These are phyloP conservation scores for Colletotrichum lupini DNA, from an alignment of 2,329 filamentous ascomycete genomes.

Conservation along the genomic window DNA sequence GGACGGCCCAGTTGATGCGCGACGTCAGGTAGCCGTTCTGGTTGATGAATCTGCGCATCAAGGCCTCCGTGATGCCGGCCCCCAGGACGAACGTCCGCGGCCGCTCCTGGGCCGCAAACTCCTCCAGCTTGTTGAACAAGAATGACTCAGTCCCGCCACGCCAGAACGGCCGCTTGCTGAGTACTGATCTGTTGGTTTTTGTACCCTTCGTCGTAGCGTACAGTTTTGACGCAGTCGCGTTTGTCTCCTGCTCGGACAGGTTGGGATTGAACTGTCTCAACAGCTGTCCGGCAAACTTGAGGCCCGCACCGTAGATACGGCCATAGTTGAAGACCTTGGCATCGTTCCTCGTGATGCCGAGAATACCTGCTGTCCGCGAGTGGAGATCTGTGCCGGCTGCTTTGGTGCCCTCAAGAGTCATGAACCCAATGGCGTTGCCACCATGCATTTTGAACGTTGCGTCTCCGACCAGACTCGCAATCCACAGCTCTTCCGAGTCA, in stretches of 20 bases:
- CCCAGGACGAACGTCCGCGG: constrained; percentile 93
- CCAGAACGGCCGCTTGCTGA: constrained; percentile 88
- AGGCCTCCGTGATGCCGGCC: constrained; percentile 93
- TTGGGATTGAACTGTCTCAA: constrained; percentile 93
- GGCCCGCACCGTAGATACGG: constrained; percentile 95
- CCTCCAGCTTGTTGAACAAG: constrained; percentile 97
- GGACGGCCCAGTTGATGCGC: constrained; percentile 99
- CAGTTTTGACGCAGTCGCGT: constrained; percentile 79
- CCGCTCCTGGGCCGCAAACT: constrained; percentile 94
- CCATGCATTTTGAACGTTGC: constrained; percentile 95
- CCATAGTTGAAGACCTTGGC: constrained; percentile 99
- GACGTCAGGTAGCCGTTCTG: constrained; percentile 95
- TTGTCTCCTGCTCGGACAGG: constrained; percentile 82
- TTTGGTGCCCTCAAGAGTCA: constrained; percentile 98
- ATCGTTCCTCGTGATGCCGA: constrained; percentile 94
- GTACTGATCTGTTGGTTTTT: constrained; percentile 79
- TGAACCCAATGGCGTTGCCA: constrained; percentile 97
- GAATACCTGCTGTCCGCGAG: constrained; percentile 89
- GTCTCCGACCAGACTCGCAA: constrained; percentile 93
- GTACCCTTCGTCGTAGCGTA: constrained; percentile 92
- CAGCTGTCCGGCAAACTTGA: constrained; percentile 91
- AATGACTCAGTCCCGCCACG: constrained; percentile 96
- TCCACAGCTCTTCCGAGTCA: constrained; percentile 98
- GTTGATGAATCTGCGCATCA: constrained; percentile 88
- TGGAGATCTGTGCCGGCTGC: constrained; percentile 93